Evolutionary conservation across 345 rosid species (phyloP).

Genomic region (Iberis pinnata): DNA sequence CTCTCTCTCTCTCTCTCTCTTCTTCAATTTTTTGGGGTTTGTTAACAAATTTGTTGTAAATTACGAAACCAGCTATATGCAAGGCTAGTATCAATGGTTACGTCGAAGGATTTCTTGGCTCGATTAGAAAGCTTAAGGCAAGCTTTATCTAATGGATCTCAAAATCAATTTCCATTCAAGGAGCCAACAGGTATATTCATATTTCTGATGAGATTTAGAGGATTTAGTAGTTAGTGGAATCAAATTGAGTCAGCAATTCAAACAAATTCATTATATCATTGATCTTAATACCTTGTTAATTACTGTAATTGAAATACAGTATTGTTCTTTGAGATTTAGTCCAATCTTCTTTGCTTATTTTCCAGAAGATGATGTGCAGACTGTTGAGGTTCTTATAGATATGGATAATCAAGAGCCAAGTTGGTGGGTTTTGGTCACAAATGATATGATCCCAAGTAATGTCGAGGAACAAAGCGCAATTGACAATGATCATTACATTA

Average conservation of each 20-base stretch:
- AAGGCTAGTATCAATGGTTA: constrained; percentile 54
- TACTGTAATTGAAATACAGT: too few relatives aligned
- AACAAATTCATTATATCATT: too few relatives aligned
- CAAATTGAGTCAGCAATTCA: too few relatives aligned
- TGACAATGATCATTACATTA: constrained; percentile 67
- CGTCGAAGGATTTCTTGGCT: constrained; percentile 62
- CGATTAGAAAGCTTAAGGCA: constrained; percentile 45
- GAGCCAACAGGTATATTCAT: constrained; percentile 62
- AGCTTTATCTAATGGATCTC: constrained; percentile 40
- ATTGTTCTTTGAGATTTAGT: background rate
- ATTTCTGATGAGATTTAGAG: background rate
- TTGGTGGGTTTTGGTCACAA: constrained; percentile 97
- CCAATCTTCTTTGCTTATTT: background rate
- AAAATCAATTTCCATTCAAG: constrained; percentile 65
- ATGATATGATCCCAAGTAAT: constrained; percentile 73
- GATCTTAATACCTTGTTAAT: too few relatives aligned
- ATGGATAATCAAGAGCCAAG: constrained; percentile 71
- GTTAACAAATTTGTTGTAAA: background rate
- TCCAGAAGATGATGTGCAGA: constrained; percentile 55
- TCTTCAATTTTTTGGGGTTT: background rate
- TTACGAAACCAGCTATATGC: constrained; percentile 42
- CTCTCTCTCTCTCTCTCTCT: too few relatives aligned
- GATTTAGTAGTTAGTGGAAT: too few relatives aligned
- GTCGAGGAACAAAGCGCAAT: constrained; percentile 72
- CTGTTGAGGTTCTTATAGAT: constrained; percentile 62